Base-by-base conservation (phyloP, 2,329 filamentous ascomycete species). In the Aschersonia sp. region DNA sequence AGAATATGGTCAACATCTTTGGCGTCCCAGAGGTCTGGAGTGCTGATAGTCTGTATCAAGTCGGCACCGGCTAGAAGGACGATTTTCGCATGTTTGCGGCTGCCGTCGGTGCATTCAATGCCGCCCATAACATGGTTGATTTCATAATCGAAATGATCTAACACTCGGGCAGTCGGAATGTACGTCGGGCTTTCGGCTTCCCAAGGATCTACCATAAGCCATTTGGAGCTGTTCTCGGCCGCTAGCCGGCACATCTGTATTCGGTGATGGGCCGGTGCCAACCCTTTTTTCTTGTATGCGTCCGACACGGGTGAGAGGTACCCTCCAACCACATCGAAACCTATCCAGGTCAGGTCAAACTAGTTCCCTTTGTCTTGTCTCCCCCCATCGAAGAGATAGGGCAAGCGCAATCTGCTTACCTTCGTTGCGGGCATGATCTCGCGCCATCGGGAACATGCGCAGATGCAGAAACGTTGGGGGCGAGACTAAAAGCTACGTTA, bases 81-180 rank as follows among this genome's bases (percentile, higher is more conserved):
- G 54, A 95, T 86, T 49, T 81, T 80, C 14, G 84, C 83, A 10
- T 66, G 66, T 62, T 79, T 83, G 58, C 74, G 78, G 47, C 71
- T 70, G 50, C 86, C 87, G 53, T 83, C 75, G 22, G 74, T 71
- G 44, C 74, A 77, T 56, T 84, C 74, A 32, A 92, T 77, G 8
- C 89, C 89, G 6, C 89, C 89, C 43, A 87, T 76, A 30, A 77
- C 75, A 46, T 65, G 59, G 61, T 95, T 95, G 61, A 95, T 86
- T 62, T 95, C 87, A 59, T 90, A 69, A 54, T 94, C 81, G 57
- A 95, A 92, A 65, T 95, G 90, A 59, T 94, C 87, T 45, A 95
- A 72, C 41, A 95, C 89, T 56, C 84, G 77, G 40, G 89, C 90
- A 1, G 90, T 97, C 12, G 88, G 87, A 52, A 87, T 82, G 61